Conservation (phyloP, 768 basidiomycete genomes). For the Leccinum olivaceopallidum region DNA sequence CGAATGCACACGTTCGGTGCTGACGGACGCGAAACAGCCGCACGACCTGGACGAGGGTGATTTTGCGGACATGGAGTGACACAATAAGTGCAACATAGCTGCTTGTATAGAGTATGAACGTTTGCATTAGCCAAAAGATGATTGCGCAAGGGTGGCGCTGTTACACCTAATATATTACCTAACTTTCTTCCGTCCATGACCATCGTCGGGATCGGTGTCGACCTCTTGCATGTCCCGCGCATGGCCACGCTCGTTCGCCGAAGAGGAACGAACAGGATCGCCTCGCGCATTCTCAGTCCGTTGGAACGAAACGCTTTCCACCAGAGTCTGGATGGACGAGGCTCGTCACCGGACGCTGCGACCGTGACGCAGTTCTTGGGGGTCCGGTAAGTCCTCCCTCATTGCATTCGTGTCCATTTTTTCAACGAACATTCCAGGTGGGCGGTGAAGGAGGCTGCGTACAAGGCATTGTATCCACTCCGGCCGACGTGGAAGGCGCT, state of each 20-base stretch:
- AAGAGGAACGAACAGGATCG: constrained; percentile 46
- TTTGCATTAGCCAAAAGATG: background rate
- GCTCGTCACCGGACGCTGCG: background rate
- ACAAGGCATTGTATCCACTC: constrained; percentile 79
- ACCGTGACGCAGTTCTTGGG: constrained; percentile 53
- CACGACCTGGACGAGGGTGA: constrained; percentile 93
- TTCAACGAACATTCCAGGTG: constrained; percentile 48
- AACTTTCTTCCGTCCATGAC: constrained; percentile 39
- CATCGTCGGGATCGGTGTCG: constrained; percentile 76
- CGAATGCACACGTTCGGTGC: constrained; percentile 1
- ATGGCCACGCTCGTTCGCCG: constrained; percentile 55
- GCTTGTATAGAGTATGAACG: background rate
- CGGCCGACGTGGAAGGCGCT: constrained; percentile 77
- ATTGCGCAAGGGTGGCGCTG: too few relatives aligned
- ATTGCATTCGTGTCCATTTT: background rate
- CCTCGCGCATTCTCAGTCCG: constrained; percentile 62
- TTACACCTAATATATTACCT: background rate
- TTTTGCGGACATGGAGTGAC: constrained; percentile 73
- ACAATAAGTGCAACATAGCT: background rate
- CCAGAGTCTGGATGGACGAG: constrained; percentile 15
- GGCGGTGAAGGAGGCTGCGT: constrained; percentile 83
- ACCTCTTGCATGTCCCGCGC: constrained; percentile 70
- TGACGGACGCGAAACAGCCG: constrained; percentile 51
- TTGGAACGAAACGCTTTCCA: constrained; percentile 40
- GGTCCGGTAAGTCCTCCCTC: constrained; percentile 53